These are phyloP conservation scores for Tricholoma terreum DNA, from an alignment of 768 basidiomycete species.

Conservation along the genomic window DNA sequence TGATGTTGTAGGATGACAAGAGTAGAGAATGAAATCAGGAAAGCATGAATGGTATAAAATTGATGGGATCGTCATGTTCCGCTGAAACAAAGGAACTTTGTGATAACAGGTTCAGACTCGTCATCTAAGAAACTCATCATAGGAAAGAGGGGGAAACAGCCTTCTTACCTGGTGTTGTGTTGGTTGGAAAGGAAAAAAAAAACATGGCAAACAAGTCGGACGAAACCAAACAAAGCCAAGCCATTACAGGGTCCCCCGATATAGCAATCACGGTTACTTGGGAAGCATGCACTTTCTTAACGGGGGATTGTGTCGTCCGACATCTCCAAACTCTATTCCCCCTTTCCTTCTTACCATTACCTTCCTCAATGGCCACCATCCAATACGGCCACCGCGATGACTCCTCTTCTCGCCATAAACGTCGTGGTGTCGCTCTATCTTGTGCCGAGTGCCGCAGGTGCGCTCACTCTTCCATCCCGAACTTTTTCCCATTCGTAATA, in stretches of 20 bases:
- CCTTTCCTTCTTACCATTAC: conserved; percentile 22
- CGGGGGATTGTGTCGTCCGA: conserved; percentile 27
- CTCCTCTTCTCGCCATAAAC: conserved; percentile 40
- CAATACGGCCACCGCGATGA: conserved; percentile 17
- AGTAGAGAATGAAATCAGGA: conserved; percentile 52
- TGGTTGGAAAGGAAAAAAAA: conserved; percentile 11
- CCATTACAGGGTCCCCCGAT: conserved; percentile 9
- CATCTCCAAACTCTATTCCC: conserved; percentile 10
- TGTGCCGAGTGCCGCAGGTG: conserved; percentile 73
- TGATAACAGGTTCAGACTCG: conserved; percentile 73
- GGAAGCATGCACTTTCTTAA: conserved; percentile 13
- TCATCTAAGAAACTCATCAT: conserved; percentile 52
- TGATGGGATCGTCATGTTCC: conserved; percentile 61
- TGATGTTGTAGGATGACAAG: conserved; percentile 13
- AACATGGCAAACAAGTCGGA: conserved; percentile 9
- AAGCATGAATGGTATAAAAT: conserved; percentile 90
- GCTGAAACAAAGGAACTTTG: conserved; percentile 58
- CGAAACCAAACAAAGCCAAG: conserved; percentile 26
- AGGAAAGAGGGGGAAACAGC: conserved; percentile 12
- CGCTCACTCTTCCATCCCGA: conserved; percentile 9
- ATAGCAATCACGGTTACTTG: conserved; percentile 3
- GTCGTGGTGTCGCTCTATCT: conserved; percentile 52
- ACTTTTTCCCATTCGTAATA: conserved; percentile 9
- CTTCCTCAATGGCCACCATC: conserved; percentile 23
- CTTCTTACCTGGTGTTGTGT: conserved; percentile 19